Base-by-base conservation (phyloP, 441 rosid species). In the Syzygium syzygioides region DNA sequence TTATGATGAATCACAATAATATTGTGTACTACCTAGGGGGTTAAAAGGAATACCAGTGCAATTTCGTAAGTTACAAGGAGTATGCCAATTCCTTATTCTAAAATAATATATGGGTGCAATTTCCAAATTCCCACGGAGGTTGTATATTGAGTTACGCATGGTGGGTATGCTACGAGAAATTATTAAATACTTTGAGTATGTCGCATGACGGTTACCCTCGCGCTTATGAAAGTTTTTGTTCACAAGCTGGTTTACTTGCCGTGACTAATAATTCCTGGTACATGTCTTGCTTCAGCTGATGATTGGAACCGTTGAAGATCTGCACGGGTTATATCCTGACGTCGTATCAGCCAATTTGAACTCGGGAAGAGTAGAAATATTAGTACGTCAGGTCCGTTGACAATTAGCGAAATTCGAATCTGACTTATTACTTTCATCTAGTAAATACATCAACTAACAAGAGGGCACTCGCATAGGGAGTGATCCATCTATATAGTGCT, bases 401-500 rank as follows among this genome's bases (percentile, higher is more conserved):
- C 52, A 66, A 30, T 59, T 86, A 32, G 76, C 19, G 18, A 85
- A 48, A 71, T 37, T 71, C 17, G 14, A 71, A 37, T 71, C 28
- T 37, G 15, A 37, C 52, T 37, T 71, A 20, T 37, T 37, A 37
- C 64, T 28, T 54, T 34, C n/a, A 54, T 55, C 12, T 20, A 26
- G 19, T 57, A 56, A 23, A 55, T n/a, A 37, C 45, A 30, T 85
- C 80, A 89, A 32, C 62, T 86, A 5, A 86, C 76, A 37, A 48
- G 50, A 54, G 52, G 32, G n/a, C 25, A 26, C 30, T 86, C 26
- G 55, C 28, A n/a, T 52, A 89, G 90, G 85, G 86, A 83, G 57
- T 89, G 87, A 41, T 62, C 87, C 32, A 68, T 85, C 86, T 84
- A 28, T 89, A 84, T 48, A 6, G n/a, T 55, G 89, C 87, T 57